Base-by-base conservation (phyloP, 1,139 yeast species). In the Kodamaea plutei region DNA sequence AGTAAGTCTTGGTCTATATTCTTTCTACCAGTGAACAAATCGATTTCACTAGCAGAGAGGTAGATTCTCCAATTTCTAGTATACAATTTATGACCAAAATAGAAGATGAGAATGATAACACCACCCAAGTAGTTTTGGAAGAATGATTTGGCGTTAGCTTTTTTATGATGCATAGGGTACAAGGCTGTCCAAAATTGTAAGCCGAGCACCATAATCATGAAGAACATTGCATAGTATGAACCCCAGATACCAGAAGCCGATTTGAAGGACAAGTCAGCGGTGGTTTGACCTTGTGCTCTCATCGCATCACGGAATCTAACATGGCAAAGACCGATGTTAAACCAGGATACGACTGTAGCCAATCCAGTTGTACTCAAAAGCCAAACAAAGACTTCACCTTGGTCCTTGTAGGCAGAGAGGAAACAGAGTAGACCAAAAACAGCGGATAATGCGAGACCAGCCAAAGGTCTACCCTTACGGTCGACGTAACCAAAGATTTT, bases 341-440 rank as follows among this genome's bases (percentile, higher is more conserved):
- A 65, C 71, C 71, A 66, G 6, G 69, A 61, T 44, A 65, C 64
- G 25, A 65, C 44, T 12, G 71, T 62, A 2, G 70, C 62, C 32
- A 66, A 50, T 5, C 69, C 71, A 4, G 64, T 56, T 16, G 65
- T 53, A 13, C 67, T 61, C 44, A 66, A 61, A 31, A 66, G 48
- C 72, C 72, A 66, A 8, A 48, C 48, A 36, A 66, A 65, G 6
- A 66, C 68, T 10, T 54, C 55, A 7, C 47, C 59, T 34, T 61
- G 54, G 35, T 58, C 48, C n/a, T 58, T 51, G 24, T 64, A 59
- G 2, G 71, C 71, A 2, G 68, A 55, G 22, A 66, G 68, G 45
- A 66, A 66, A 8, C 68, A 57, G 31, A 66, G 49, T 21, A 65
- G 52, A 4, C 67, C 72, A 28, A 65, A 50, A n/a, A 59, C 23